These are phyloP conservation scores for Rhipidocladum racemiflorum DNA, from an alignment of 176 grass and related monocot species.

Conservation along the genomic window DNA sequence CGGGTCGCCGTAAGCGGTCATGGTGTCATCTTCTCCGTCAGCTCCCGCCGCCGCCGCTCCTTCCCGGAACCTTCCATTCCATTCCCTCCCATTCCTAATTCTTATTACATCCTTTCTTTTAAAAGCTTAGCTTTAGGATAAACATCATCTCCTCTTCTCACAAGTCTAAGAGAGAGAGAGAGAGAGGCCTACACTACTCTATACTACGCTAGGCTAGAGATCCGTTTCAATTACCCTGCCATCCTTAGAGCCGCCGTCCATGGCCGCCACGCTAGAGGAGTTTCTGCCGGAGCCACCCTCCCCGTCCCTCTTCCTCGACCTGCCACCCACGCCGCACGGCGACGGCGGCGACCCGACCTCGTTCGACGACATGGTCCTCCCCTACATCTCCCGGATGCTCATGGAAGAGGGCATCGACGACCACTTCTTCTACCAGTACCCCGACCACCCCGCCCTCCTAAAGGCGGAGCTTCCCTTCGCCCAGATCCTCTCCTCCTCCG, in stretches of 20 bases:
- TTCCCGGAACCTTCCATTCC: neutral
- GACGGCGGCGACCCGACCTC: neutral
- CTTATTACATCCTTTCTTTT: neutral
- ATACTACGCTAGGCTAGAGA: no score
- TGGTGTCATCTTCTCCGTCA: no score
- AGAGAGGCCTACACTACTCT: no score
- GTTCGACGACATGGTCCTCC: constrained; percentile 28
- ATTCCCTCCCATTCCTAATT: neutral
- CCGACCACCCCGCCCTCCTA: constrained; percentile 33
- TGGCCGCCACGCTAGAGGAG: neutral
- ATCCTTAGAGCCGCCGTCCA: no score
- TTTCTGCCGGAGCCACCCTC: constrained; percentile 17
- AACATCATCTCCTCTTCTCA: no score
- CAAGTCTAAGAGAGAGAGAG: no score
- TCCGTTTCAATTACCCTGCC: no score
- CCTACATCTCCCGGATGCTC: constrained; percentile 34
- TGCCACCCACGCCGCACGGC: constrained; percentile 11
- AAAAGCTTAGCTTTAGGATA: neutral
- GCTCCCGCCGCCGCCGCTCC: neutral
- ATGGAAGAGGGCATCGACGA: constrained; percentile 38
- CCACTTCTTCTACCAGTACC: constrained; percentile 30
- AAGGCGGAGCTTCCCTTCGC: constrained; percentile 31
- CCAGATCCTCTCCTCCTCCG: constrained; percentile 23
- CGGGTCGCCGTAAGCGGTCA: no score
- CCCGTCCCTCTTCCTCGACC: constrained; percentile 35